phyloP scores from a whole-genome alignment of 2,329 filamentous ascomycete genomes.

The Diaporthe ilicicola region DNA sequence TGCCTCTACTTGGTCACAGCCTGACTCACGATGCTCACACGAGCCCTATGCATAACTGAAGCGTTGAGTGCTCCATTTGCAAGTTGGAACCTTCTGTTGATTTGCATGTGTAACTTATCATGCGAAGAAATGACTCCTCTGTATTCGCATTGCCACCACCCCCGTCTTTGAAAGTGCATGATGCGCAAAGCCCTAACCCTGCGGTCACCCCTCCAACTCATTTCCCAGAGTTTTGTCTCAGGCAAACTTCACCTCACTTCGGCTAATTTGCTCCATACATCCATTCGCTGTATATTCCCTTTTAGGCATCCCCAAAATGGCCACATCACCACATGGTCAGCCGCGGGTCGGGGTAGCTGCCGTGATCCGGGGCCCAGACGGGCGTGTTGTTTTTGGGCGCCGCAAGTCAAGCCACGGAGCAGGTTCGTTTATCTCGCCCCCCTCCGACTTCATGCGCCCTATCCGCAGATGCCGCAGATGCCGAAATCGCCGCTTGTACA shows the following conservation, averaged over 20 bases:
- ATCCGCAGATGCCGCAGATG: conserved; percentile 20
- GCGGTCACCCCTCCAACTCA: not conserved
- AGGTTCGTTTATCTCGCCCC: conserved; percentile 46
- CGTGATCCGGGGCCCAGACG: conserved; percentile 52
- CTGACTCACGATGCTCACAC: not conserved
- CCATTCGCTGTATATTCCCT: not conserved
- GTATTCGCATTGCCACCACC: not conserved
- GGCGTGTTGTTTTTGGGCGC: conserved; percentile 56
- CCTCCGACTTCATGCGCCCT: not conserved
- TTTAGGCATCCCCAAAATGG: conserved; percentile 35
- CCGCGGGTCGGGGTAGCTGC: conserved; percentile 59
- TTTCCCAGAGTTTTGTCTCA: not conserved
- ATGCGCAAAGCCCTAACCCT: conserved; percentile 2
- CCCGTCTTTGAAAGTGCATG: no score
- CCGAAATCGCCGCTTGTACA: not conserved
- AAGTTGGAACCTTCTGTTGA: not conserved
- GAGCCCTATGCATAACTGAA: no score
- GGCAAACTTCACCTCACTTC: not conserved
- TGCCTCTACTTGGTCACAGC: not conserved
- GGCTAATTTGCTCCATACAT: no score
- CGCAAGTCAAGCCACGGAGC: conserved; percentile 58
- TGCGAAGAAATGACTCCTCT: not conserved
- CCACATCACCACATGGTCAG: conserved; percentile 32
- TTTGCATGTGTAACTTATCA: no score
- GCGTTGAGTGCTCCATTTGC: not conserved